Conservation (phyloP, 2,329 filamentous ascomycete species). For the Ophidiomyces ophidiicola region DNA sequence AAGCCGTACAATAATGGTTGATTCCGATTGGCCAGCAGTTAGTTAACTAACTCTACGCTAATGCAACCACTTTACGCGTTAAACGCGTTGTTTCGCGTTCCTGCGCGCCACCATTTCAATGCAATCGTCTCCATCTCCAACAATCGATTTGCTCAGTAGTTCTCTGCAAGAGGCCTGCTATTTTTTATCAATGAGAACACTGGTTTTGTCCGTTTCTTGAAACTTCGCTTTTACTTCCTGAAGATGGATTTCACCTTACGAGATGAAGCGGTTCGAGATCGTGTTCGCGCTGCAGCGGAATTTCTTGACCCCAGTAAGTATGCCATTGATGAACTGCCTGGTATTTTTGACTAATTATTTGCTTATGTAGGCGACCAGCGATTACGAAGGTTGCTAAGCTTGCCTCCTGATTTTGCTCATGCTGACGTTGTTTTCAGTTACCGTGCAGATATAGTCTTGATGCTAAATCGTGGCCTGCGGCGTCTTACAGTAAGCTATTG, state of each 20-base stretch:
- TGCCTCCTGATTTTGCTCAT: conserved; percentile 14
- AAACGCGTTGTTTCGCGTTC: too few relatives aligned
- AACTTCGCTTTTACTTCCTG: too few relatives aligned
- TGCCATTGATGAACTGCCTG: not conserved
- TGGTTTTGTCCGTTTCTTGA: too few relatives aligned
- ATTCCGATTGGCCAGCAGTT: too few relatives aligned
- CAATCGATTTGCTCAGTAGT: too few relatives aligned
- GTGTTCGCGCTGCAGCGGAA: conserved; percentile 75
- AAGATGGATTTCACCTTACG: conserved; percentile 10
- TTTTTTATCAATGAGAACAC: too few relatives aligned
- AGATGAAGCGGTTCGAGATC: conserved; percentile 48
- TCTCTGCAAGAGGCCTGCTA: too few relatives aligned
- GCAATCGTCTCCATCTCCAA: too few relatives aligned
- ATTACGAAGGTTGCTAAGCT: conserved; percentile 39
- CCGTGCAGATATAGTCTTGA: conserved; percentile 72
- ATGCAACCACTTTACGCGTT: too few relatives aligned
- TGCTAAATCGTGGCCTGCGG: conserved; percentile 51
- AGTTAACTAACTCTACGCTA: too few relatives aligned
- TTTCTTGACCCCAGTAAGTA: conserved; percentile 82
- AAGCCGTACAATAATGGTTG: not conserved
- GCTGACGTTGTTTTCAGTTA: conserved; percentile 56
- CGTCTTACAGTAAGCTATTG: conserved; percentile 42
- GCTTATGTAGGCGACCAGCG: conserved; percentile 41
- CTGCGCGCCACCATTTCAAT: too few relatives aligned
- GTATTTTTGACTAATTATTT: conserved; percentile 1